Conservation (phyloP, 2,329 filamentous ascomycete species). For the Huntiella omanensis region DNA sequence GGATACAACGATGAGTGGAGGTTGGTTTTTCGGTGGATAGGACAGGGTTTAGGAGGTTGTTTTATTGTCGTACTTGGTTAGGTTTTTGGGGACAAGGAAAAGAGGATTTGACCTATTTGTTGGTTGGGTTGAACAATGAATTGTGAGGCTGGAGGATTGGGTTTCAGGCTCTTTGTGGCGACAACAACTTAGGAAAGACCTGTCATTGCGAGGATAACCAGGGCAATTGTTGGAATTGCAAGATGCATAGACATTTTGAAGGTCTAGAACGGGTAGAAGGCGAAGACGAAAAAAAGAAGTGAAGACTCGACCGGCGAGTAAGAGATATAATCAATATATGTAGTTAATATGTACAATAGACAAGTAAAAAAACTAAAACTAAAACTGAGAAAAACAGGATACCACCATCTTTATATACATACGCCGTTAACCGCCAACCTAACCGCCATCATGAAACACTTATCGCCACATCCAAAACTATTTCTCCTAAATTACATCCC, state of each 20-base stretch:
- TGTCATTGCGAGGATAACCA: background rate
- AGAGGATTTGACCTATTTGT: background rate
- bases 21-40: too few species aligned
- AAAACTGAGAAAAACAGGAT: background rate
- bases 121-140: too few species aligned
- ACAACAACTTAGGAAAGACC: background rate
- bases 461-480: background rate
- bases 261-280: background rate
- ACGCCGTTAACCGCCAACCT: background rate
- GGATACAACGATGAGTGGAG: too few species aligned
- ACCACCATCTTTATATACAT: background rate
- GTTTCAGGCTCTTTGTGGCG: background rate
- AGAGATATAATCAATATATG: too few species aligned
- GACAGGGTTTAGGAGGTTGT: background rate
- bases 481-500: background rate
- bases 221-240: background rate
- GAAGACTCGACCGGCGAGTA: background rate
- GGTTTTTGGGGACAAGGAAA: background rate
- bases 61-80: too few species aligned
- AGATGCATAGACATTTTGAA: background rate
- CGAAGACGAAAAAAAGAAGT: too few species aligned
- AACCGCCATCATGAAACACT: background rate
- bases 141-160: too few species aligned
- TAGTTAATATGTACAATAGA: background rate
- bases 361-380: background rate